Conservation (phyloP, 2,329 filamentous ascomycete genomes). For the Fusarium floridanum region DNA sequence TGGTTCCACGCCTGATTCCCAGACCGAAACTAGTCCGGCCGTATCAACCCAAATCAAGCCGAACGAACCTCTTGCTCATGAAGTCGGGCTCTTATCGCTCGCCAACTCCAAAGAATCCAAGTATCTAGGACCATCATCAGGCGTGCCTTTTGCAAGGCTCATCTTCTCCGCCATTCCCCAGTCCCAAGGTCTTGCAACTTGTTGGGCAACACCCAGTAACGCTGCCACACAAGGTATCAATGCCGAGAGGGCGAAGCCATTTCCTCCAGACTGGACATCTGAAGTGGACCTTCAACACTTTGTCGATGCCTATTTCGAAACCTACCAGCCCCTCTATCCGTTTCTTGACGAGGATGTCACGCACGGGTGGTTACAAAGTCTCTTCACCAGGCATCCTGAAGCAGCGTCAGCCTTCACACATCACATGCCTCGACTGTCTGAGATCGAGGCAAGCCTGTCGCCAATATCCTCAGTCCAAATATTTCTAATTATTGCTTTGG, state of each 20-base stretch:
- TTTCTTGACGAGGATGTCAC: slow-evolving; percentile 28
- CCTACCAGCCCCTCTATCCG: slow-evolving; percentile 28
- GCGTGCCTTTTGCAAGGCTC: slow-evolving; percentile 23
- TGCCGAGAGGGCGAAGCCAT: slow-evolving; percentile 9
- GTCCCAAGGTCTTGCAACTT: slow-evolving; percentile 26
- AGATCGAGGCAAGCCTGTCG: slow-evolving; percentile 14
- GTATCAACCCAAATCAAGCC: slow-evolving; percentile 23
- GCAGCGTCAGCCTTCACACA: not conserved
- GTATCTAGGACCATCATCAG: slow-evolving; percentile 31
- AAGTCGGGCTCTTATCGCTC: slow-evolving; percentile 30
- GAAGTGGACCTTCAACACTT: slow-evolving; percentile 33
- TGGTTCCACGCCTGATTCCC: not conserved
- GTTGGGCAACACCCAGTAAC: slow-evolving; percentile 11
- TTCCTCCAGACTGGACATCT: slow-evolving; percentile 23
- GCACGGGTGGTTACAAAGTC: slow-evolving; percentile 8
- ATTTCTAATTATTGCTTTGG: slow-evolving; percentile 28
- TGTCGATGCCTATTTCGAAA: slow-evolving; percentile 33
- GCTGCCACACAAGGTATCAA: not conserved
- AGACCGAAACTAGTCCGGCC: slow-evolving; percentile 6
- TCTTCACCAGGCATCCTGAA: slow-evolving; percentile 13
- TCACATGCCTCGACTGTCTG: slow-evolving; percentile 18
- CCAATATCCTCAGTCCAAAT: slow-evolving; percentile 19
- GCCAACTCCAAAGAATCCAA: slow-evolving; percentile 32
- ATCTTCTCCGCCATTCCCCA: slow-evolving; percentile 33
- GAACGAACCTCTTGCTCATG: slow-evolving; percentile 24